These are phyloP conservation scores for Dichotomopilus funicola DNA, from an alignment of 2,329 filamentous ascomycete genomes.

Conservation along the genomic window DNA sequence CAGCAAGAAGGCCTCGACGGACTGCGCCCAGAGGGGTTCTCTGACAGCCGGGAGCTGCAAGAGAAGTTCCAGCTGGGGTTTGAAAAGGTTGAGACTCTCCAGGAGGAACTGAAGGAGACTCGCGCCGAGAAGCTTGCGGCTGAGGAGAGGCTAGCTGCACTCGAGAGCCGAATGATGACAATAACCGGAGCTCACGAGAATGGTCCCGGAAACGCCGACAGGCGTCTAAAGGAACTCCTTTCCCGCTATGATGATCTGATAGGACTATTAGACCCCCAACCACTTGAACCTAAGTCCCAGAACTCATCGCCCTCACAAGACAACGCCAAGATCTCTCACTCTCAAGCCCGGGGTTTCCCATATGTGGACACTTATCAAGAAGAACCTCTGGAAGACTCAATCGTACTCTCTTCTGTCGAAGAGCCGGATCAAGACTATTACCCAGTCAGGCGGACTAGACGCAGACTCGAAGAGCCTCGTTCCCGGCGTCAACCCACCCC, in stretches of 20 bases:
- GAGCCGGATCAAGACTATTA: background rate
- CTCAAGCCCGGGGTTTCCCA: background rate
- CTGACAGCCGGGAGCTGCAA: conserved; percentile 7
- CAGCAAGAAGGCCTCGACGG: conserved; percentile 11
- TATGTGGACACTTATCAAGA: background rate
- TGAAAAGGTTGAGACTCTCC: conserved; percentile 13
- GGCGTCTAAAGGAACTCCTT: conserved; percentile 5
- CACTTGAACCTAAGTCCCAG: background rate
- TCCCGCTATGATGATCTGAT: conserved; percentile 1
- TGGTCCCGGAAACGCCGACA: background rate
- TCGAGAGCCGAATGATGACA: conserved; percentile 9
- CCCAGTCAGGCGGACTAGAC: background rate
- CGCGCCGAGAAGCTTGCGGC: conserved; percentile 10
- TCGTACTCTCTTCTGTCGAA: background rate
- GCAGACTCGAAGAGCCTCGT: background rate
- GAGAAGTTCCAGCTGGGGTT: conserved; percentile 11
- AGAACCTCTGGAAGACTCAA: background rate
- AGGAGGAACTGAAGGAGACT: conserved; percentile 15
- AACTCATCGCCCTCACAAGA: background rate
- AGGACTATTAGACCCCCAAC: conserved; percentile 2
- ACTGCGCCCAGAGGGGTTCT: background rate
- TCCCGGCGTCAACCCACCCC: background rate
- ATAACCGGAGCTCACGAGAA: background rate
- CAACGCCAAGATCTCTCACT: too few relatives aligned
- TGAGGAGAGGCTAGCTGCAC: conserved; percentile 12